Evolutionary conservation across 202 grass and related monocot genomes (phyloP), one percentile per base, ranked within the genome.

Genomic region (Panicum virgatum): DNA sequence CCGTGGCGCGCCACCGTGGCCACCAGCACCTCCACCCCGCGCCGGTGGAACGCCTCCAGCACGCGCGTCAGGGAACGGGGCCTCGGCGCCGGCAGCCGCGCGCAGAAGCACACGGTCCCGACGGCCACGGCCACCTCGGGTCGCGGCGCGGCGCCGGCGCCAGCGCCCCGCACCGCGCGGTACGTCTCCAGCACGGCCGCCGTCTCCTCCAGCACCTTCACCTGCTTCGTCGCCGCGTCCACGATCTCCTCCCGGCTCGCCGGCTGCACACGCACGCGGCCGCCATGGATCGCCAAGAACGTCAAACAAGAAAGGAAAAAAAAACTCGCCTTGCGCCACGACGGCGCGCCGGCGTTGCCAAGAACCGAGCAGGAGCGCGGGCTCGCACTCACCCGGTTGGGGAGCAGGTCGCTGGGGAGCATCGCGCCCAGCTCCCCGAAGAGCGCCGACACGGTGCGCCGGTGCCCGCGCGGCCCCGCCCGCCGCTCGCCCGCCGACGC

Each of bases 171-270:
- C 46, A 71, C 52, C 36, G 44, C 52, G 13, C 53, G 71, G 81
- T 75, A 80, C 54, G 87, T 47, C 44, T 84, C 81, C 25, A 85
- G 82, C 54, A 80, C 63, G 15, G 45, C 76, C 20, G n/a, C 82
- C 56, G 71, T 80, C 32, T 75, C 77, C 87, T 63, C 71, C 63
- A 89, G 64, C 53, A 23, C 37, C 87, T 63, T 63, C 52, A 89
- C 44, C 3, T 62, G 77, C 77, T 5, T 56, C 71, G 26, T 12
- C 71, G 63, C 82, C 32, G 77, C 82, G 6, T 77, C 77, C 61
- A 88, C 27, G 62, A 88, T 75, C 23, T 75, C 62, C 34, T 50
- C 81, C 70, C 22, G 3, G 52, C 1, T 75, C 69, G 45, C 52
- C 69, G 23, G 42, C 81, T 60, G 26, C 42, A 18, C 4, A 23